Evolutionary conservation across 179 eudicot genomes (phyloP).

Genomic region (Sideroxylon spinosum): DNA sequence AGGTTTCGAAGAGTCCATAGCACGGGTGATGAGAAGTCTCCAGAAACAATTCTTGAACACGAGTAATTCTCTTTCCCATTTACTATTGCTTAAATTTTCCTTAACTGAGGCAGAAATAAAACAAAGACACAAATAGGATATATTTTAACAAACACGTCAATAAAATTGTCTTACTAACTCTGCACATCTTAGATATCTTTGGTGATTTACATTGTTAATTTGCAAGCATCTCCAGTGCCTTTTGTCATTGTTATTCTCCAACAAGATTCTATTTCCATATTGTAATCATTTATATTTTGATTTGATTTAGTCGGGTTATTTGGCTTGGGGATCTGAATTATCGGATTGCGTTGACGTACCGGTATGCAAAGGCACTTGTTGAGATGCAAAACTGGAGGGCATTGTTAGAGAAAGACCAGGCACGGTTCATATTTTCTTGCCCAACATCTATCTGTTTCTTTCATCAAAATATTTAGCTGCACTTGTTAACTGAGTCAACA

Average conservation of each 20-base stretch:
- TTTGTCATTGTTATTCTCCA: background rate
- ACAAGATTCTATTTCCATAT: background rate
- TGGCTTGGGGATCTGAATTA: slow-evolving; percentile 99
- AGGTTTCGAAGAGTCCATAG: slow-evolving; percentile 76
- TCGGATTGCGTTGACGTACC: slow-evolving; percentile 77
- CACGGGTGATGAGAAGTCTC: slow-evolving; percentile 56
- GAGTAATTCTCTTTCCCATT: slow-evolving; percentile 51
- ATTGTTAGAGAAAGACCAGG: slow-evolving; percentile 88
- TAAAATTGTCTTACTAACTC: background rate
- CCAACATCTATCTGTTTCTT: background rate
- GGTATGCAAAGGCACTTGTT: slow-evolving; percentile 80
- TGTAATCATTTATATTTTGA: slow-evolving; percentile 14
- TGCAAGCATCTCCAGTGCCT: background rate
- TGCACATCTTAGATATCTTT: no score
- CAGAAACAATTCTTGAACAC: slow-evolving; percentile 81
- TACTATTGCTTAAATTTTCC: background rate
- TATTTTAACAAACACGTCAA: background rate
- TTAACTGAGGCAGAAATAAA: slow-evolving; percentile 4
- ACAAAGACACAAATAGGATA: background rate
- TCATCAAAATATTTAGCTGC: background rate
- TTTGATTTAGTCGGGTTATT: slow-evolving; percentile 63
- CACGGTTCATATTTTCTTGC: slow-evolving; percentile 23
- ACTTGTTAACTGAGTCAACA: background rate
- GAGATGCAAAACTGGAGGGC: slow-evolving; percentile 98
- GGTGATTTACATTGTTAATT: no score